Evolutionary conservation across 345 rosid genomes (phyloP).

Genomic region (Aegle marmelos): DNA sequence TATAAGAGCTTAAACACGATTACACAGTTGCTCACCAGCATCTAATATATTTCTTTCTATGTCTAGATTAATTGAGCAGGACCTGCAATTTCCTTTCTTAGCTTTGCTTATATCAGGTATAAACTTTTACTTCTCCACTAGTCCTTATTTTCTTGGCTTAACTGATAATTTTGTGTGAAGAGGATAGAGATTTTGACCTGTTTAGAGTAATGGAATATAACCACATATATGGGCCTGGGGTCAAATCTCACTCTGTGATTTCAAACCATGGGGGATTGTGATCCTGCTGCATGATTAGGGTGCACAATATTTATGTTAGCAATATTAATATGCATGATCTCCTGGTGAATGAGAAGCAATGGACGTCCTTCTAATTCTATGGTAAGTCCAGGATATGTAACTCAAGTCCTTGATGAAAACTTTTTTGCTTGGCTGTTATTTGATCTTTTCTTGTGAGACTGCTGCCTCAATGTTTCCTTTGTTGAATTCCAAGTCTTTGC

Average conservation of each 20-base stretch:
- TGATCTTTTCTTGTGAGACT: background rate
- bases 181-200: background rate
- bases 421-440: background rate
- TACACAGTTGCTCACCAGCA: background rate
- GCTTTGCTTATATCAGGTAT: constrained; percentile 91
- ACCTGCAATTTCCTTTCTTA: constrained; percentile 87
- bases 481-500: background rate
- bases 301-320: background rate
- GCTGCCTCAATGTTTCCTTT: background rate
- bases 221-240: background rate
- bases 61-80: constrained; percentile 61
- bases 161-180: background rate
- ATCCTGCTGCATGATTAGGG: background rate
- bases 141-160: background rate
- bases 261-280: background rate
- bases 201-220: background rate
- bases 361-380: background rate
- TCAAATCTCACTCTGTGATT: background rate
- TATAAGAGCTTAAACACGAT: background rate
- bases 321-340: background rate
- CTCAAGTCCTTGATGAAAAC: background rate
- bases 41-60: background rate
- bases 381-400: background rate
- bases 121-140: constrained; percentile 5
- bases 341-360: background rate